Evolutionary conservation across 169 alveolate species (phyloP), one percentile per base, ranked within the genome.

Genomic region (Ichthyophthirius multifiliis): DNA sequence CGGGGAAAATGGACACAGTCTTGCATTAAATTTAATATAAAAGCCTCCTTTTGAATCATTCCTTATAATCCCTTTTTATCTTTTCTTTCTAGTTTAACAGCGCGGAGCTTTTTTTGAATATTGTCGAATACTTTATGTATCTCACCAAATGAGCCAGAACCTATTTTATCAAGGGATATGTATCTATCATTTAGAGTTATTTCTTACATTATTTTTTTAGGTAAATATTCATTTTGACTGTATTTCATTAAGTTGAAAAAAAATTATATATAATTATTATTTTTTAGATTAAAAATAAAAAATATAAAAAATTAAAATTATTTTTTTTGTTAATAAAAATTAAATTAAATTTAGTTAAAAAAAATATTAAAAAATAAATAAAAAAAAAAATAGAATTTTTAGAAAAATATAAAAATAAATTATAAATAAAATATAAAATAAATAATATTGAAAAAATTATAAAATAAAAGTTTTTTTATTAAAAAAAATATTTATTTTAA

Each of bases 81-180:
- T 48, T 79, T 79, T 16, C 46, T 65, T 73, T 89, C 93, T 30
- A 89, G 80, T 82, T 89, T 89, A 18, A 86, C 83, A 31, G 93
- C 93, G 16, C 89, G 74, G 30, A 89, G 75, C 18, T 75, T 63
- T 9, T 75, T 65, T 15, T 77, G 65, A 12, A 77, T 20, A 64
- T 75, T 73, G 65, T 89, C 89, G 55, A 76, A 89, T 9, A 85
- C 89, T 62, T 84, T 80, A 31, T 75, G 75, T 23, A 89, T 89
- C 47, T 89, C 94, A 5, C 94, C 94, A 64, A 89, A 89, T 27
- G 90, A 64, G 4, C 94, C 94, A 75, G 73, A 80, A 9, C 94
- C 94, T 62, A 85, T 79, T 65, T 83, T 88, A 64, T 89, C 88
- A 4, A 88, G 82, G 64, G 85, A 74, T 35, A 62, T 73, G 75